Evolutionary conservation across 2,329 filamentous ascomycete genomes (phyloP), one percentile per base, ranked within the genome.

Genomic region (Phyllosticta citriasiana): DNA sequence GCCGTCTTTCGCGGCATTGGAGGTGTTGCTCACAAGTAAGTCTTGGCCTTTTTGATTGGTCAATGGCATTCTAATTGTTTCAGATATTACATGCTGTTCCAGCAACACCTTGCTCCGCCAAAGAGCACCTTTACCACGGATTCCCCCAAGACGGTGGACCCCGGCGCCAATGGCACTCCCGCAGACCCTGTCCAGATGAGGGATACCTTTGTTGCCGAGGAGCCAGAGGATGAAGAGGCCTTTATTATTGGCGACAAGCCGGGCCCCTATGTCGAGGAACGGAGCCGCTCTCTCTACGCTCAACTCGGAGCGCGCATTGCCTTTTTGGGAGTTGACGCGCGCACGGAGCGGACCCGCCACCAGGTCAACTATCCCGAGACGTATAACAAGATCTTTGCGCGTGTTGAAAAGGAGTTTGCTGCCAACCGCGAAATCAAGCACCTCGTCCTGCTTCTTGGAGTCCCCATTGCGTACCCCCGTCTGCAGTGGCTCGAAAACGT

Each of bases 401-500:
- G 82, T 2, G 72, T 85, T 2, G 71, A 79, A 30, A 71, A 73
- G 10, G 82, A 86, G 64, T 74, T 86, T 10, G 68, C 72, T 0
- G 78, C 76, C 0, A 79, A 82, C 61, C 79, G 78, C 27, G 77
- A 82, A 19, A 81, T 87, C 69, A 86, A 84, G 73, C 84, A 87
- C 68, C 70, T 87, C 24, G 77, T 87, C 50, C 73, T 87, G 24
- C 74, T 87, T 10, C 76, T 87, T 2, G 88, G 88, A 61, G 85
- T 89, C 24, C 89, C 91, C 0, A 93, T 95, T 67, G 78, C 78
- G 1, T 80, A 83, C 65, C 80, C 80, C 1, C 90, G 93, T 67
- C 80, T 97, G 59, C 94, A 92, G n/a, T 97, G 93, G 93, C 81
- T 97, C 4, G 93, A 97, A 72, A 97, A 96, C 69, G 88, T 97